Conservation (phyloP, 2,329 filamentous ascomycete genomes). For the Zymoseptoria ardabiliae region DNA sequence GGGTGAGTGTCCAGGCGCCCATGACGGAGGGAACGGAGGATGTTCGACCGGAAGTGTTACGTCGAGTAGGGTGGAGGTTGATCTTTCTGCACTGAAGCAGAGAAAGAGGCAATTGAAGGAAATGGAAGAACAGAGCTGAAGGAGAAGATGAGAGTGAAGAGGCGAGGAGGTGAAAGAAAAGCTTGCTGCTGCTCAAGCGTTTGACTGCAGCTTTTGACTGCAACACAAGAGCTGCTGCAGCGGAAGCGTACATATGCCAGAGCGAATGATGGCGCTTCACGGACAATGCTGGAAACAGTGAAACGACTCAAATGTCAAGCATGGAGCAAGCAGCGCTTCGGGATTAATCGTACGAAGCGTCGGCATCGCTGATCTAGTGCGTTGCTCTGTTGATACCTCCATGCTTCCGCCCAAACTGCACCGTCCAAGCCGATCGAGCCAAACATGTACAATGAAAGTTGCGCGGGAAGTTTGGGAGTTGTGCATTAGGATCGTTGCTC, state of each 20-base stretch:
- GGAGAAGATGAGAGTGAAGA: not conserved
- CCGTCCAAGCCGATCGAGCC: too few relatives aligned
- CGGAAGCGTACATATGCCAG: not conserved
- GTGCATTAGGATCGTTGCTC: too few relatives aligned
- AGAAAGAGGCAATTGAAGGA: not conserved
- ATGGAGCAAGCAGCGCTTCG: too few relatives aligned
- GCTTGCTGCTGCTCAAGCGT: not conserved
- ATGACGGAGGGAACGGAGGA: not conserved
- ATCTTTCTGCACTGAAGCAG: not conserved
- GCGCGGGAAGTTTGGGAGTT: too few relatives aligned
- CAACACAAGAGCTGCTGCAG: not conserved
- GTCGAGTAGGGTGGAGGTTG: not conserved
- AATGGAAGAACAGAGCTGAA: not conserved
- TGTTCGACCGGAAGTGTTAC: not conserved
- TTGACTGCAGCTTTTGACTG: not conserved
- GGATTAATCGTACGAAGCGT: too few relatives aligned
- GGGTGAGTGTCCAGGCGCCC: constrained; percentile 2
- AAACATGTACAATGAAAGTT: too few relatives aligned
- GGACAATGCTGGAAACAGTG: too few relatives aligned
- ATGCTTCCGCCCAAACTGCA: too few relatives aligned
- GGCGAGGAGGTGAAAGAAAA: not conserved
- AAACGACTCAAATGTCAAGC: too few relatives aligned
- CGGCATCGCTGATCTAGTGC: too few relatives aligned
- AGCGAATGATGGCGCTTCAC: too few relatives aligned
- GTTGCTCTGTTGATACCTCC: too few relatives aligned